A percentile compares a stretch with the other conserved stretches of the same genome.
These are phyloP conservation scores for Arthrobotrys pseudoclavata DNA, from an alignment of 2,329 filamentous ascomycete genomes.

Conservation along the genomic window DNA sequence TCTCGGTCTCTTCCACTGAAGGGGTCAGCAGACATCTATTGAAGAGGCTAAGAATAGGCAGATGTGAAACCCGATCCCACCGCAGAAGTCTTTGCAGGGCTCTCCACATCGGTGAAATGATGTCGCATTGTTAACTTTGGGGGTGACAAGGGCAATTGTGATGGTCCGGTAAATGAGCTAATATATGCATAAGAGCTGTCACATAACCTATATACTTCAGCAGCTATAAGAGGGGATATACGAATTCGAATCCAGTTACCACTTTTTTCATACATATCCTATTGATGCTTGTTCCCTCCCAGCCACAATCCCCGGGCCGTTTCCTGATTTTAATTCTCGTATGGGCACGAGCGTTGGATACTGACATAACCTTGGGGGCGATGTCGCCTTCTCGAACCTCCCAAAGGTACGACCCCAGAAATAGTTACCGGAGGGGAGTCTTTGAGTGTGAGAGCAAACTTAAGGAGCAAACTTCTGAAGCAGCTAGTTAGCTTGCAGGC, in stretches of 20 bases:
- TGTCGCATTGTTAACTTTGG: constrained; percentile 24
- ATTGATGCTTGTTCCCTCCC: constrained; percentile 2
- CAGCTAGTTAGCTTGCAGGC: neutral
- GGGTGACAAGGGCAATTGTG: constrained; percentile 14
- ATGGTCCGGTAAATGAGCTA: constrained; percentile 54
- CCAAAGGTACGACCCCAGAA: constrained; percentile 20
- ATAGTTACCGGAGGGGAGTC: constrained; percentile 15
- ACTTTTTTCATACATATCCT: constrained; percentile 17
- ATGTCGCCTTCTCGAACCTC: constrained; percentile 50
- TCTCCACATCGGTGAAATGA: constrained; percentile 43
- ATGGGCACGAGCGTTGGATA: neutral
- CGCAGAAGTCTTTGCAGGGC: constrained; percentile 20
- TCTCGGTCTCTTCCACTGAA: constrained; percentile 33
- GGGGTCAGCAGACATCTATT: constrained; percentile 48
- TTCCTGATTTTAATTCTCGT: constrained; percentile 36
- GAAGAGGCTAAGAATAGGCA: constrained; percentile 56
- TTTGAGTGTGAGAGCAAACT: neutral
- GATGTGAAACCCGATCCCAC: constrained; percentile 48
- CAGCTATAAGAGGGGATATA: constrained; percentile 6
- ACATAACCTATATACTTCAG: constrained; percentile 26
- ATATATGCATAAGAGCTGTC: constrained; percentile 50
- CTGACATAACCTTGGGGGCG: constrained; percentile 31
- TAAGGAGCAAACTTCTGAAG: neutral
- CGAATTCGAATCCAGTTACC: constrained; percentile 22
- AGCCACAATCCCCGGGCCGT: constrained; percentile 10